Evolutionary conservation across 2,329 filamentous ascomycete genomes (phyloP).

Genomic region (Blastomyces gilchristii): DNA sequence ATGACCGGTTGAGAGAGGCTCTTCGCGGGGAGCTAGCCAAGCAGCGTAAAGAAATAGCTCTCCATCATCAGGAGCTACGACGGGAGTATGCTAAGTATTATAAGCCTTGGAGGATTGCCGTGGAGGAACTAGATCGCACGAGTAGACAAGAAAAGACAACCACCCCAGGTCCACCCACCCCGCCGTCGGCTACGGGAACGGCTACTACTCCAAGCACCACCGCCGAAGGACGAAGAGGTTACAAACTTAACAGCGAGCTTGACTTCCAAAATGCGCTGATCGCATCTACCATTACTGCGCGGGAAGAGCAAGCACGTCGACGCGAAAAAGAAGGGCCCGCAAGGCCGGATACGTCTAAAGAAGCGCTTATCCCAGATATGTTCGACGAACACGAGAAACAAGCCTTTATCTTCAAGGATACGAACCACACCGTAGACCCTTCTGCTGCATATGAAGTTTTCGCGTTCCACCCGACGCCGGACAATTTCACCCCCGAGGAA

Average conservation of each 20-base stretch:
- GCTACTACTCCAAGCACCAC: constrained; percentile 16
- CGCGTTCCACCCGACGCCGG: constrained; percentile 35
- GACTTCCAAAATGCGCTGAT: constrained; percentile 41
- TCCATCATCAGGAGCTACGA: constrained; percentile 32
- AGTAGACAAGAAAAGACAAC: constrained; percentile 29
- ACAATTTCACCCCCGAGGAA: constrained; percentile 40
- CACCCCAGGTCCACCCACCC: constrained; percentile 30
- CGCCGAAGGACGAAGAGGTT: constrained; percentile 33
- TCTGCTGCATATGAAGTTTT: constrained; percentile 35
- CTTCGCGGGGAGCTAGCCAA: constrained; percentile 31
- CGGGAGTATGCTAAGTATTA: constrained; percentile 35
- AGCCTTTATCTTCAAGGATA: constrained; percentile 37
- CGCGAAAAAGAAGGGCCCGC: constrained; percentile 35
- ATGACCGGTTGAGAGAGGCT: constrained; percentile 31
- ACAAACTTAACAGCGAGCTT: constrained; percentile 41
- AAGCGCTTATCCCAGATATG: constrained; percentile 42
- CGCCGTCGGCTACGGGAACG: constrained; percentile 13
- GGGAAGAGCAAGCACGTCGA: constrained; percentile 38
- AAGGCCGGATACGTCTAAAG: constrained; percentile 35
- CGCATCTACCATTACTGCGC: constrained; percentile 39
- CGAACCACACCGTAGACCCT: constrained; percentile 34
- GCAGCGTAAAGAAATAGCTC: constrained; percentile 29
- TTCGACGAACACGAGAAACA: constrained; percentile 32
- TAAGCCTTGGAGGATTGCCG: constrained; percentile 36
- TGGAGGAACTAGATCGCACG: constrained; percentile 35